Evolutionary conservation across 495 filamentous ascomycete genomes (phyloP).

Genomic region (Lentithecium fluviatile): DNA sequence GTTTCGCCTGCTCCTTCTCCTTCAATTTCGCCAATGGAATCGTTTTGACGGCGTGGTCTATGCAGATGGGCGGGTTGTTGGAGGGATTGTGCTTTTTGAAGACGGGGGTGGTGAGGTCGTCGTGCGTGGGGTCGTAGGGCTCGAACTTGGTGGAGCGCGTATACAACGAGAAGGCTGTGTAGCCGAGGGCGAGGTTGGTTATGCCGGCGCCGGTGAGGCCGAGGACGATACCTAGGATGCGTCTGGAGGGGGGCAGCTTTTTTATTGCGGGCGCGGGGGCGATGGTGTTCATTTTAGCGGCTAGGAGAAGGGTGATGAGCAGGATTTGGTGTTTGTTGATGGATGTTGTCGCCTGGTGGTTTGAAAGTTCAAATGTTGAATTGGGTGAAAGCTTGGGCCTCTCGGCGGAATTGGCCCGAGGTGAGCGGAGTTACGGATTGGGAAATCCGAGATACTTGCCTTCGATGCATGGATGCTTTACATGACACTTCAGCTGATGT

Average conservation of each 20-base stretch:
- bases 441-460: no score
- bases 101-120: conserved; percentile 24
- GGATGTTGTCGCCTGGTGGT: neutral
- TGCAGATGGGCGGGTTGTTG: conserved; percentile 26
- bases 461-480: no score
- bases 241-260: conserved; percentile 12
- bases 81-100: conserved; percentile 24
- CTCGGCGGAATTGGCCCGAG: no score
- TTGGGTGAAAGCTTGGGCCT: no score
- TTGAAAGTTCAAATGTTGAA: neutral
- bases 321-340: neutral
- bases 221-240: conserved; percentile 26
- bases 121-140: conserved; percentile 18
- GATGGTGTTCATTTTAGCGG: conserved; percentile 31
- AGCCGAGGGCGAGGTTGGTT: conserved; percentile 20
- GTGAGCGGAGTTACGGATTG: no score
- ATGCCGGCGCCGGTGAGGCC: conserved; percentile 22
- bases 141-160: conserved; percentile 26
- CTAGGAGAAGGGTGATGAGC: neutral
- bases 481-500: no score
- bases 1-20: conserved; percentile 15
- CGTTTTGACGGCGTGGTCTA: conserved; percentile 33
- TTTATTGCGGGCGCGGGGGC: conserved; percentile 21
- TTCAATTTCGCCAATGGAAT: conserved; percentile 33
- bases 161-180: conserved; percentile 27